These are phyloP conservation scores for Paraurostyla sp. DNA, from an alignment of 73 alveolate genomes.

Conservation along the genomic window DNA sequence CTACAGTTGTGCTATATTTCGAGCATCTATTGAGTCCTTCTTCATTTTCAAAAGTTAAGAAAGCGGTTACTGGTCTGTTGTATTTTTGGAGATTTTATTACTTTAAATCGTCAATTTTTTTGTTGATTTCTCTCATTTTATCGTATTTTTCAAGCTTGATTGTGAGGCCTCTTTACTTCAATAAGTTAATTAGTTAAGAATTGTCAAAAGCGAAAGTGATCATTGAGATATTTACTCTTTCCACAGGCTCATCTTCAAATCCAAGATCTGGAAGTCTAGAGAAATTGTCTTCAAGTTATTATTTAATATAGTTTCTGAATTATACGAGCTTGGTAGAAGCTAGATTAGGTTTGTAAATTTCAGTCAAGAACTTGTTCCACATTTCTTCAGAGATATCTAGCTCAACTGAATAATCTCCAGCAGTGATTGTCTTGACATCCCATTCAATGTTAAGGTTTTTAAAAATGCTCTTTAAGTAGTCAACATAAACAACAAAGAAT, in stretches of 20 bases:
- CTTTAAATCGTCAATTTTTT: conserved; percentile 34
- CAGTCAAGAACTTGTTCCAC: conserved; percentile 34
- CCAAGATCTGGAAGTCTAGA: conserved; percentile 2
- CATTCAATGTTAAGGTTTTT: conserved; percentile 14
- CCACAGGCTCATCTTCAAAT: not conserved
- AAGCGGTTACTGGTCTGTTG: conserved; percentile 68
- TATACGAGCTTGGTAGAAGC: not conserved
- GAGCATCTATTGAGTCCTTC: conserved; percentile 45
- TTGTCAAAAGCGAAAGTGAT: conserved; percentile 52
- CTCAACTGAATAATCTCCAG: conserved; percentile 51
- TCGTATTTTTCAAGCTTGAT: conserved; percentile 37
- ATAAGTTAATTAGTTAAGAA: not conserved
- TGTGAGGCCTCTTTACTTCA: conserved; percentile 49
- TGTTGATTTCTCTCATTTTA: conserved; percentile 42
- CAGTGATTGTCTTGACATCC: conserved; percentile 54
- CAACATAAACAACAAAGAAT: conserved; percentile 20
- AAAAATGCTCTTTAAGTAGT: not conserved
- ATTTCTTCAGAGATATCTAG: not conserved
- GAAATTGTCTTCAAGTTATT: not conserved
- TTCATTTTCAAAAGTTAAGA: conserved; percentile 68
- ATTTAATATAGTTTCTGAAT: not conserved
- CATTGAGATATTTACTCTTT: not conserved
- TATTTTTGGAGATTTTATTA: not conserved
- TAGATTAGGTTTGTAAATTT: not conserved
- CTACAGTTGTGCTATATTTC: not conserved